Base-by-base conservation (phyloP, 2,329 filamentous ascomycete genomes). In the Biscogniauxia mediterranea region DNA sequence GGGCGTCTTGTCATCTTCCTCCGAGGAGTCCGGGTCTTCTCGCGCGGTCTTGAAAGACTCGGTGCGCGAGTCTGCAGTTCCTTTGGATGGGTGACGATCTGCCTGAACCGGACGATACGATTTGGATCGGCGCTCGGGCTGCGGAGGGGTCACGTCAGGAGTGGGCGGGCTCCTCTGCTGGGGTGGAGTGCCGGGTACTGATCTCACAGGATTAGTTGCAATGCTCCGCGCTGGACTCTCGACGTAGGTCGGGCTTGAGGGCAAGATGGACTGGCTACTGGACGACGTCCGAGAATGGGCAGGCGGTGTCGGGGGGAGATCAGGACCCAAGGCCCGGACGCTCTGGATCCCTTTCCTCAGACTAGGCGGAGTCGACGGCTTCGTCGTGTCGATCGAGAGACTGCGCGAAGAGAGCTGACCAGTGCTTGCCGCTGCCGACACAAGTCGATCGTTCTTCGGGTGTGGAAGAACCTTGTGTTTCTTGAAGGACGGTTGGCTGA, bases 111-210 rank as follows among this genome's bases (percentile, higher is more conserved):
- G 81, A 32, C 83, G 82, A 53, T 79, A 70, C 57, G 76, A 71
- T 69, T 77, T 79, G 17, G 80, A 75, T 60, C 79, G 80, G 46
- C 74, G 74, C 54, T 73, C 70, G 52, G 76, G 74, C 62, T 86
- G 83, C 42, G 90, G 90, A 57, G 89, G 90, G 17, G 90, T 93
- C 53, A 89, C 84, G 75, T 92, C 90, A 38, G 90, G 90, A 2
- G 90, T 93, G 32, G 89, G 89, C 17, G 88, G 88, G 68, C 86
- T 90, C 69, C 83, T 82, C 65, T 88, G 85, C 65, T 86, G 85
- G 26, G 86, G 82, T 55, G 88, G 87, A 5, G 88, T 91, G 58
- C 79, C 78, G n/a, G 82, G 83, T 52, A 62, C 64, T 9, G 79
- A 68, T 58, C 74, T 77, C 55, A 71, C 70, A 57, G 75, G 73